These are phyloP conservation scores for Mucor circinelloides DNA, from an alignment of 371 early-diverging fungal genomes.

Conservation along the genomic window DNA sequence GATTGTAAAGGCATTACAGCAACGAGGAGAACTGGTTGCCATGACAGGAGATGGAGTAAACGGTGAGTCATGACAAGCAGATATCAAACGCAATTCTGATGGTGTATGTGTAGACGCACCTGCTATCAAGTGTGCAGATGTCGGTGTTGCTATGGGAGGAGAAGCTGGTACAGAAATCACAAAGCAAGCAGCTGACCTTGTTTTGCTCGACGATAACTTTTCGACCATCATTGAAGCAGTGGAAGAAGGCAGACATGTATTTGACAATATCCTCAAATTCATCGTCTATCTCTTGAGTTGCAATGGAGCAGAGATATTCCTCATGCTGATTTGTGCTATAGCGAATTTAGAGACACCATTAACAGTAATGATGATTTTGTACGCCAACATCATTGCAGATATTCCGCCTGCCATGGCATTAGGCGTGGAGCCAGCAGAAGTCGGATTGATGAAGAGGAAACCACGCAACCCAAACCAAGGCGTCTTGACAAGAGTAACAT, in stretches of 20 bases:
- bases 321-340: conserved; percentile 54
- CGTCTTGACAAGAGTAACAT: conserved; percentile 49
- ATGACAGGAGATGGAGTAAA: neutral
- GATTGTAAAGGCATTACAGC: conserved; percentile 90
- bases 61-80: conserved; percentile 54
- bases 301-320: conserved; percentile 75
- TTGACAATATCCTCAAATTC: conserved; percentile 91
- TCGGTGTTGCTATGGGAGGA: conserved; percentile 92
- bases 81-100: too few relatives aligned
- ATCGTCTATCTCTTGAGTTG: conserved; percentile 85
- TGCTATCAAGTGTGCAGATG: conserved; percentile 86
- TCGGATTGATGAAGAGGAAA: conserved; percentile 73
- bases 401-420: conserved; percentile 82
- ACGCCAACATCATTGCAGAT: conserved; percentile 45
- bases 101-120: too few relatives aligned
- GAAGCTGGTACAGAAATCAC: conserved; percentile 87
- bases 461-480: conserved; percentile 70
- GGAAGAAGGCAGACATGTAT: conserved; percentile 81
- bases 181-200: conserved; percentile 87
- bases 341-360: conserved; percentile 53
- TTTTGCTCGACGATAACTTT: conserved; percentile 85
- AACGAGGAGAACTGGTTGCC: conserved; percentile 64
- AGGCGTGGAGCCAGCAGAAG: conserved; percentile 80
- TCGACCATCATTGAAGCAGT: conserved; percentile 79
- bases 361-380: conserved; percentile 53